Evolutionary conservation across 192 early-diverging fungal species (phyloP).

Genomic region (Backusella morwellensis): DNA sequence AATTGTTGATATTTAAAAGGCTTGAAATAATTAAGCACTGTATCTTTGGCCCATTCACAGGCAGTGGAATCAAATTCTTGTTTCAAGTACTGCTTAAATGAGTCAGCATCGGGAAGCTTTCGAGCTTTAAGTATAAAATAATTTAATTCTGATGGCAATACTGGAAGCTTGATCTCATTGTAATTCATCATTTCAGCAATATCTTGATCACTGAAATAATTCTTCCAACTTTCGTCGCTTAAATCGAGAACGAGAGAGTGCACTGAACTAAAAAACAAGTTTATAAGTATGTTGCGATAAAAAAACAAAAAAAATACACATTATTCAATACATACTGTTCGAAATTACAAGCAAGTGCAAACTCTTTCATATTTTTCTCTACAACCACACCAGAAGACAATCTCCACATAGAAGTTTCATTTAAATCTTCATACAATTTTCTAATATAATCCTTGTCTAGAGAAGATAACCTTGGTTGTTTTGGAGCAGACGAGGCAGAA

Average conservation of each 20-base stretch:
- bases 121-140: background rate
- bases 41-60: conserved; percentile 1
- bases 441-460: background rate
- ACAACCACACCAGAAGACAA: background rate
- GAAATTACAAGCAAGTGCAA: background rate
- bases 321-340: conserved; percentile 1
- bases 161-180: background rate
- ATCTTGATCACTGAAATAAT: background rate
- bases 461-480: background rate
- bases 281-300: background rate
- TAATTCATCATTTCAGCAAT: background rate
- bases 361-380: conserved; percentile 8
- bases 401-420: background rate
- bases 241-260: conserved; percentile 1
- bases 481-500: background rate
- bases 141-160: background rate
- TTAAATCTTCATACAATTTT: background rate
- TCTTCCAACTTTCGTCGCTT: background rate
- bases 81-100: background rate
- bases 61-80: background rate
- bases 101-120: background rate
- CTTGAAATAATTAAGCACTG: background rate
- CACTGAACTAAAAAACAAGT: background rate
- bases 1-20: conserved; percentile 10
- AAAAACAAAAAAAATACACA: background rate